phyloP scores from a whole-genome alignment of 768 basidiomycete genomes.

The Astraeus odoratus region DNA sequence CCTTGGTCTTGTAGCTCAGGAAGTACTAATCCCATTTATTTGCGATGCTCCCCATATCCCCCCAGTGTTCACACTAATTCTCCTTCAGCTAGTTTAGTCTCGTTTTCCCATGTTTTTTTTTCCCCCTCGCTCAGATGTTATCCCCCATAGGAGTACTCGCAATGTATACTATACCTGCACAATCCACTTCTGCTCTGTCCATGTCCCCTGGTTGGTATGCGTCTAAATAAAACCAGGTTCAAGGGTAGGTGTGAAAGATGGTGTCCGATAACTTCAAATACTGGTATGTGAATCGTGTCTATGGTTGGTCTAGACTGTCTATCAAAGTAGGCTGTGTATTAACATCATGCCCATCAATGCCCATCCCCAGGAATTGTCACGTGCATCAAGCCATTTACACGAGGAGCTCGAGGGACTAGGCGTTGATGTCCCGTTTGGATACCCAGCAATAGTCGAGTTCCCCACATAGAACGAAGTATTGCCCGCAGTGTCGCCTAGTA shows the following conservation, averaged over 20 bases:
- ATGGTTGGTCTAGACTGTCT: no score
- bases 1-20: background rate
- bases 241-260: no score
- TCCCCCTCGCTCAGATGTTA: background rate
- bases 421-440: background rate
- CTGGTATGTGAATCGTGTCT: no score
- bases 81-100: background rate
- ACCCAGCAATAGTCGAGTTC: no score
- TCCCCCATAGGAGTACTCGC: background rate
- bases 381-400: background rate
- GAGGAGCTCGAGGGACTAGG: background rate
- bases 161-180: background rate
- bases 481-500: slow-evolving; percentile 7
- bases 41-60: background rate
- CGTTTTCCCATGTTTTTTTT: background rate
- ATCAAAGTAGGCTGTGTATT: no score
- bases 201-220: no score
- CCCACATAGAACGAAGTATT: slow-evolving; percentile 3
- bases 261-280: no score
- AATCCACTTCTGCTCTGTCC: background rate
- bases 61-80: background rate
- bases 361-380: background rate
- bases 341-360: background rate
- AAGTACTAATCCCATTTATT: background rate
- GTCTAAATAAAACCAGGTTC: no score